These are phyloP conservation scores for Solanum verrucosum DNA, from an alignment of 257 asterid genomes.

Conservation along the genomic window DNA sequence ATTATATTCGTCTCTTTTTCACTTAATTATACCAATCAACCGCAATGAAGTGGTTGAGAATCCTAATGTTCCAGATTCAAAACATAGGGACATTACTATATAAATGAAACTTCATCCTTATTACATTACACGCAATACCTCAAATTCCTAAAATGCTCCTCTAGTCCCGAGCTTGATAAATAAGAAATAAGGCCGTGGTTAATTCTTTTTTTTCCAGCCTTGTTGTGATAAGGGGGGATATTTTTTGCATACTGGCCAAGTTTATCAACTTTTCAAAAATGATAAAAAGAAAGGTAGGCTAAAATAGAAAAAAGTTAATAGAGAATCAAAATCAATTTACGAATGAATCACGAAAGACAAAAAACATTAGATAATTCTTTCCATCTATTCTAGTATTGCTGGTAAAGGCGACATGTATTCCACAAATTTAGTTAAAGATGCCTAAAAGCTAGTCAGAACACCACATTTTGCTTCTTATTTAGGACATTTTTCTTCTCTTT, in stretches of 20 bases:
- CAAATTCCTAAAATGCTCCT: background rate
- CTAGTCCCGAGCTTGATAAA: background rate
- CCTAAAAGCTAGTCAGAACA: background rate
- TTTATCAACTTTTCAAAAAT: background rate
- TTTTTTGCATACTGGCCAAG: background rate
- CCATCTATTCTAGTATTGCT: no score
- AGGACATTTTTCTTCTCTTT: background rate
- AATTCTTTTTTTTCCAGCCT: background rate
- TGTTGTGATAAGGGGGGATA: background rate
- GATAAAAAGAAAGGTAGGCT: background rate
- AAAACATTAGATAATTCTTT: no score
- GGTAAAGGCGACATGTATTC: background rate
- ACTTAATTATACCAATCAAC: background rate
- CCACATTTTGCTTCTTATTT: background rate
- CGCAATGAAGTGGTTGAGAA: background rate
- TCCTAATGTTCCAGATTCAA: background rate
- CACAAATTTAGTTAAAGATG: no score
- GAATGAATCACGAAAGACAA: no score
- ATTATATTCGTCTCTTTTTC: background rate
- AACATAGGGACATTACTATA: background rate
- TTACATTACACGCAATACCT: background rate
- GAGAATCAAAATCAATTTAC: background rate
- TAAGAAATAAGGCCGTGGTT: background rate
- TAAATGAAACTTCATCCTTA: no score
- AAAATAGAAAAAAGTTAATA: background rate